Conservation (phyloP, 495 filamentous ascomycete genomes). For the Xanthoparmelia taractica region DNA sequence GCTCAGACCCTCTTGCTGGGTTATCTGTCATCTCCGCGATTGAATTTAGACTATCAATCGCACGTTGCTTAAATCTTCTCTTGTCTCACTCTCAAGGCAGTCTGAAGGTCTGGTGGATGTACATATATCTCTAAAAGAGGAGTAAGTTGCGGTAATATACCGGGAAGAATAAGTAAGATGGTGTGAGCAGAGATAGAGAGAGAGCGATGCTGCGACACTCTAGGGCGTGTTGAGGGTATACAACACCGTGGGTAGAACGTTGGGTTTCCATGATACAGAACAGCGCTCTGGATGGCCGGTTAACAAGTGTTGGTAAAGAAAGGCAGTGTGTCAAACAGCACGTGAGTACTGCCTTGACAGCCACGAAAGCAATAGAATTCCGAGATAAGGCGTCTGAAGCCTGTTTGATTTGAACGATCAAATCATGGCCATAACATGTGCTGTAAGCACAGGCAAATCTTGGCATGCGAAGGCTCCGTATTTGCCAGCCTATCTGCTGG, state of each 20-base stretch:
- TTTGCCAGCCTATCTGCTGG: neutral
- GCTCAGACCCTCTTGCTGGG: neutral
- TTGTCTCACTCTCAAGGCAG: neutral
- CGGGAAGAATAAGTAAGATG: neutral
- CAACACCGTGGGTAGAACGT: neutral
- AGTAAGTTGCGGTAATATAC: neutral
- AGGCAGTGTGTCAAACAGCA: neutral
- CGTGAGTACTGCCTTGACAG: neutral
- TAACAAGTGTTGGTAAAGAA: neutral
- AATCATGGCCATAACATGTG: neutral
- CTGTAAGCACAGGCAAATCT: neutral
- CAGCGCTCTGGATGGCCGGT: neutral
- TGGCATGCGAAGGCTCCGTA: neutral
- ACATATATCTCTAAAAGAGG: no score
- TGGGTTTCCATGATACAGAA: neutral
- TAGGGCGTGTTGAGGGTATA: neutral
- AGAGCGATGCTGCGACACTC: neutral
- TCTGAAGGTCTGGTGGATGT: neutral
- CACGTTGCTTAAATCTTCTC: neutral
- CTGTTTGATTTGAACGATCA: no score
- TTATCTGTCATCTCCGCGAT: neutral
- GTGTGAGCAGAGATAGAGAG: neutral
- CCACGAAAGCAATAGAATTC: neutral
- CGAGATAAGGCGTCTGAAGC: neutral
- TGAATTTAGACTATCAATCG: neutral